phyloP scores from a whole-genome alignment of 1,284 basidiomycete species.

The Puccinia polysora region DNA sequence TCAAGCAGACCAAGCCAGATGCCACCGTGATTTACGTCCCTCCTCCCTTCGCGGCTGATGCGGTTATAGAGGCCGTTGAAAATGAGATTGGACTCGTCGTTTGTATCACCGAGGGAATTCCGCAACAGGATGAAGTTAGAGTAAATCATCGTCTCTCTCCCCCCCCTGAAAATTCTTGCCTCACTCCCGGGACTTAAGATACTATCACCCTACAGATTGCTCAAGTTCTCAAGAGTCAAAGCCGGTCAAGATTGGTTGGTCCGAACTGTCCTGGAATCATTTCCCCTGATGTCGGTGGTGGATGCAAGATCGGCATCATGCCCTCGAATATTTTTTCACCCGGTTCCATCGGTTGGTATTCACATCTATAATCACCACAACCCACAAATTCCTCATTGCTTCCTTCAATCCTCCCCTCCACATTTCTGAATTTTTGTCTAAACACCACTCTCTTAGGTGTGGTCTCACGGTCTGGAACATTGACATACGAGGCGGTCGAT shows the following conservation, averaged over 20 bases:
- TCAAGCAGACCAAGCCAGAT: constrained; percentile 74
- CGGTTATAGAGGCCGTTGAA: constrained; percentile 95
- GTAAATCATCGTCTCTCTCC: constrained; percentile 55
- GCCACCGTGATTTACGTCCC: constrained; percentile 94
- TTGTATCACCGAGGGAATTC: constrained; percentile 95
- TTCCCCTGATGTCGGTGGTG: constrained; percentile 66
- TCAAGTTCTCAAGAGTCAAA: constrained; percentile 89
- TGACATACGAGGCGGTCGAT: constrained; percentile 86
- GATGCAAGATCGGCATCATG: constrained; percentile 99
- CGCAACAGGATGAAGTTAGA: constrained; percentile 88
- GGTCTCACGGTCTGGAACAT: constrained; percentile 90
- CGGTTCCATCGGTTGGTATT: constrained; percentile 45
- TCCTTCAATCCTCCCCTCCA: neutral
- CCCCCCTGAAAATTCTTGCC: neutral
- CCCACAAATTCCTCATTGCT: no score
- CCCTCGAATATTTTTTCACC: constrained; percentile 59
- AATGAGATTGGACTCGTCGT: constrained; percentile 94
- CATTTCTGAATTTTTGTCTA: neutral
- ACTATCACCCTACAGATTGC: constrained; percentile 78
- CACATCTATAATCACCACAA: neutral
- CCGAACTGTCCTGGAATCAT: constrained; percentile 99
- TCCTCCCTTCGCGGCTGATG: constrained; percentile 83
- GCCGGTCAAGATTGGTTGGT: constrained; percentile 86
- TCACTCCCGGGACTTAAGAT: neutral
- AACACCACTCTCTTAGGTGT: constrained; percentile 63